A percentile compares a stretch with the other conserved stretches of the same genome.
Evolutionary conservation across 352 stramenopile species (phyloP).

Genomic region (Phytopythium aichiense): DNA sequence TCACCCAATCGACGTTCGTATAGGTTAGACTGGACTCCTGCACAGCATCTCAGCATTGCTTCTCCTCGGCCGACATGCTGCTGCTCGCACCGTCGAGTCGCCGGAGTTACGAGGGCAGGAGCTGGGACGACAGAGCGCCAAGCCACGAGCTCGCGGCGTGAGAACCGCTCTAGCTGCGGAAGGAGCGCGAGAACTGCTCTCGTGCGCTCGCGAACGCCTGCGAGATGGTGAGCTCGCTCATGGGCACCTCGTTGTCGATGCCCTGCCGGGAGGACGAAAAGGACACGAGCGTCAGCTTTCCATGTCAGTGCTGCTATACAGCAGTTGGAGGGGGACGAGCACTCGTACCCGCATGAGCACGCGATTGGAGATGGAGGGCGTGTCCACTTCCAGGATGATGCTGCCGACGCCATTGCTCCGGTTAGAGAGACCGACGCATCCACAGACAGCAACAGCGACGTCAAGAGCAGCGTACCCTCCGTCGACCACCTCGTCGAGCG

Average conservation of each 20-base stretch:
- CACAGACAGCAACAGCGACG: background rate
- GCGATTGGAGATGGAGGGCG: constrained; percentile 85
- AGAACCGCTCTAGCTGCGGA: constrained; percentile 59
- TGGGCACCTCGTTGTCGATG: constrained; percentile 85
- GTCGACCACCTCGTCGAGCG: constrained; percentile 89
- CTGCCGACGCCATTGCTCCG: constrained; percentile 19
- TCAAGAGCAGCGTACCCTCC: constrained; percentile 47
- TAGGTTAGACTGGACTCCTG: background rate
- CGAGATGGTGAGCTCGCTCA: constrained; percentile 78
- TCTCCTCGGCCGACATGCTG: background rate
- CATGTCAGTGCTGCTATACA: background rate
- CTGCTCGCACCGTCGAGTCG: background rate
- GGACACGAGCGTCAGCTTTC: background rate
- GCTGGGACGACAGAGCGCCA: background rate
- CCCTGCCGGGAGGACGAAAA: constrained; percentile 34
- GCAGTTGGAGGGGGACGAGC: background rate
- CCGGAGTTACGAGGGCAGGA: background rate
- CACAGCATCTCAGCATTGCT: background rate
- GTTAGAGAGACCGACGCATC: background rate
- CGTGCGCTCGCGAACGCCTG: constrained; percentile 80
- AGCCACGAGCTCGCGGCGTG: background rate
- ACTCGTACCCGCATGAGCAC: constrained; percentile 87
- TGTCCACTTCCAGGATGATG: constrained; percentile 88
- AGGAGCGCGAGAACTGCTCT: constrained; percentile 87
- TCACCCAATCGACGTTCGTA: constrained; percentile 2